phyloP scores from a whole-genome alignment of 495 filamentous ascomycete genomes.

The Wilcoxina mikolae region DNA sequence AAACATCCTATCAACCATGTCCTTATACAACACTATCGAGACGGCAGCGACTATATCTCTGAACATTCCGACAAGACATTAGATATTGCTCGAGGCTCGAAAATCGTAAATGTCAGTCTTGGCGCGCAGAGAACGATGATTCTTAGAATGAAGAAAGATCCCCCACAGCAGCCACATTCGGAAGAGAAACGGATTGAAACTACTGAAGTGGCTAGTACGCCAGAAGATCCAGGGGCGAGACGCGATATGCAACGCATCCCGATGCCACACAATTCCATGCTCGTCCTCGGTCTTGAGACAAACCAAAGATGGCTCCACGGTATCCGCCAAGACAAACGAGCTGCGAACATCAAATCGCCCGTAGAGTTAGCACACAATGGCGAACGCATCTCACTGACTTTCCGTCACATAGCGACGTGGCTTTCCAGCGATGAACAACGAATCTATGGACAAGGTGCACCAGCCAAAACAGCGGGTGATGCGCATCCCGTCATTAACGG shows the following conservation, averaged over 20 bases:
- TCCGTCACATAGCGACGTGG: conserved; percentile 79
- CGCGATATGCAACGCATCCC: conserved; percentile 49
- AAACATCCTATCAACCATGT: conserved; percentile 83
- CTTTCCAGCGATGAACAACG: conserved; percentile 42
- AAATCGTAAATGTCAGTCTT: conserved; percentile 82
- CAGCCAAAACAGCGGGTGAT: conserved; percentile 41
- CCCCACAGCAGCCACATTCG: neutral
- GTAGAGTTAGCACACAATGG: conserved; percentile 60
- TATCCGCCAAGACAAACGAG: conserved; percentile 73
- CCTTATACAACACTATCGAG: conserved; percentile 82
- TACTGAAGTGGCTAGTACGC: conserved; percentile 1
- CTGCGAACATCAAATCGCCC: conserved; percentile 43
- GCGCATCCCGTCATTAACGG: conserved; percentile 55
- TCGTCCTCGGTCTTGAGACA: conserved; percentile 62
- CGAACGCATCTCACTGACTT: conserved; percentile 81
- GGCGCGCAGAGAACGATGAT: conserved; percentile 86
- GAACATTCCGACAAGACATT: conserved; percentile 96
- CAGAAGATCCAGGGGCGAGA: conserved; percentile 17
- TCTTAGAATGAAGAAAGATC: conserved; percentile 61
- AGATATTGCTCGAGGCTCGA: conserved; percentile 67
- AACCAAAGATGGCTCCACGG: conserved; percentile 83
- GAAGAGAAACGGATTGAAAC: conserved; percentile 8
- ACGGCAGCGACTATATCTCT: conserved; percentile 84
- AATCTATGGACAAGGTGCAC: conserved; percentile 91
- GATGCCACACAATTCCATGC: conserved; percentile 80